Evolutionary conservation across 2,329 filamentous ascomycete genomes (phyloP), one percentile per base, ranked within the genome.

Genomic region (Aureobasidium vineae): DNA sequence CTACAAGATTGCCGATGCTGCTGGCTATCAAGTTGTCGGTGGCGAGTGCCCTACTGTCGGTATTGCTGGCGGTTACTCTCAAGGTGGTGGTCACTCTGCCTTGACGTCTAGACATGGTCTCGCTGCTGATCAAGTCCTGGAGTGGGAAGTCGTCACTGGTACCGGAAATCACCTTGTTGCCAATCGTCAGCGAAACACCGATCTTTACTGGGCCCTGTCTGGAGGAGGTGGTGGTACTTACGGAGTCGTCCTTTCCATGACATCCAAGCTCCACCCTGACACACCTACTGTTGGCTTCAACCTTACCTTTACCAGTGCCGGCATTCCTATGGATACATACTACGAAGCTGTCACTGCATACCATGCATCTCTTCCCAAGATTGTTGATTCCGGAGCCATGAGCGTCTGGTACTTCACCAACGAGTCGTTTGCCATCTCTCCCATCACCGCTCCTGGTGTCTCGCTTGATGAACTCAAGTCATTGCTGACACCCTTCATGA

Each of bases 191-290:
- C 68, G 81, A 38, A 84, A 88, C 69, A 66, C 77, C 0, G 86
- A 88, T 61, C 77, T 89, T 1, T 89, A 85, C 76, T 90, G 86
- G 86, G 87, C 86, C 1, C 74, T 88, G 1, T 79, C 79, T 49
- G 86, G 86, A 3, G 85, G 86, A 0, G 86, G 87, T 1, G 83
- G 81, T 11, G 84, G 85, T 19, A 87, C 80, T 36, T 89, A 83
- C 69, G 86, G 79, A 2, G 78, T 88, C 1, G 84, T 88, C 1
- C 73, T 81, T 19, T 84, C 82, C 1, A 78, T 87, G 73, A 87
- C 83, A 0, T 77, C 82, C 47, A 83, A 82, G 68, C 79, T 82
- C 1, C 79, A 86, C 72, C 75, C 77, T 0, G 79, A 82, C 65
- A 73, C 73, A 7, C 73, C 74, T 0, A 77, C 82, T 3, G 77